Evolutionary conservation across 345 rosid species (phyloP).

Genomic region (Moricandia arvensis): DNA sequence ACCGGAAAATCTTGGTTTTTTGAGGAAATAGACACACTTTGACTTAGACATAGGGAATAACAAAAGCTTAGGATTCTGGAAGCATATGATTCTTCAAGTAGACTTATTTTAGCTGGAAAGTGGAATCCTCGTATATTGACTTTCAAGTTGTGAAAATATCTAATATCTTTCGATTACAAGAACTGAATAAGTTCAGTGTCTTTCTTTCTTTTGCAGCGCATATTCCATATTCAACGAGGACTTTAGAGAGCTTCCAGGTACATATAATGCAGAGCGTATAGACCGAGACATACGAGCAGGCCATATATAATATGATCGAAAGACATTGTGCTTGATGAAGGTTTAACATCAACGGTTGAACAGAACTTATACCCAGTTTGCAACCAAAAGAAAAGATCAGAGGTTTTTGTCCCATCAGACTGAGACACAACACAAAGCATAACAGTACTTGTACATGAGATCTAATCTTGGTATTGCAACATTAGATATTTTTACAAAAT

Average conservation of each 20-base stretch:
- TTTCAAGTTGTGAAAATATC: constrained; percentile 12
- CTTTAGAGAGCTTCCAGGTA: constrained; percentile 93
- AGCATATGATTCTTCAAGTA: constrained; percentile 34
- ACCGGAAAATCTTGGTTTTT: background rate
- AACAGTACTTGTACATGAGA: constrained; percentile 23
- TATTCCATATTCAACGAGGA: constrained; percentile 89
- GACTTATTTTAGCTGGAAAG: constrained; percentile 32
- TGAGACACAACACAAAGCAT: constrained; percentile 17
- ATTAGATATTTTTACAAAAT: background rate
- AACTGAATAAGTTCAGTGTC: constrained; percentile 22
- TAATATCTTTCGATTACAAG: constrained; percentile 7
- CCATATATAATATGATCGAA: constrained; percentile 49
- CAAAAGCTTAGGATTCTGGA: constrained; percentile 21
- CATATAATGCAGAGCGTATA: constrained; percentile 77
- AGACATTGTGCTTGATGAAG: background rate
- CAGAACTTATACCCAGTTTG: background rate
- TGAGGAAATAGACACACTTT: background rate
- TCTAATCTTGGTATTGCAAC: constrained; percentile 7
- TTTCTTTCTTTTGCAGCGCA: constrained; percentile 48
- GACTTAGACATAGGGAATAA: background rate
- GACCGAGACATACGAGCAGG: constrained; percentile 80
- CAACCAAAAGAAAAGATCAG: constrained; percentile 14
- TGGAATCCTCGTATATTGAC: constrained; percentile 1
- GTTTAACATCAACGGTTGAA: constrained; percentile 9
- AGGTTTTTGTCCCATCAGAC: constrained; percentile 20